These are phyloP conservation scores for Capsicum chinense DNA, from an alignment of 257 asterid species.

Conservation along the genomic window DNA sequence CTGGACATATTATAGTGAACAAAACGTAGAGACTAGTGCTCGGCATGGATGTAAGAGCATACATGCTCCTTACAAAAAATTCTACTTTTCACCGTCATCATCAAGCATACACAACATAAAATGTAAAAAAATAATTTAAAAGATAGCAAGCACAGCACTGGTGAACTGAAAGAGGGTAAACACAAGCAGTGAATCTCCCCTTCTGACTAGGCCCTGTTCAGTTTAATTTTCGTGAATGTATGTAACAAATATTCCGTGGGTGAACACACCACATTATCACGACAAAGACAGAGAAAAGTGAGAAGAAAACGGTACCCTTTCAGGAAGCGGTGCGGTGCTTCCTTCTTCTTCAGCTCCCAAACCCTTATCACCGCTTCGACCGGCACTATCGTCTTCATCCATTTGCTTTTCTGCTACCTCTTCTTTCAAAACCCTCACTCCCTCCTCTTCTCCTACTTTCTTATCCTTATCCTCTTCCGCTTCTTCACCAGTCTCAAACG, in stretches of 20 bases:
- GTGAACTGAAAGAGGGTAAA: background rate
- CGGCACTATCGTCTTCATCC: slow-evolving; percentile 49
- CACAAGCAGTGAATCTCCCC: background rate
- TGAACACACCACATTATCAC: too few species aligned
- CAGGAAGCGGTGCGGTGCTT: slow-evolving; percentile 79
- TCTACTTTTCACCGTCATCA: background rate
- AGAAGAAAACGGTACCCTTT: slow-evolving; percentile 56
- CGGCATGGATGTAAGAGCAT: background rate
- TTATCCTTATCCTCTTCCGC: background rate
- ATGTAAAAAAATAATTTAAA: background rate
- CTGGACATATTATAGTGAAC: background rate
- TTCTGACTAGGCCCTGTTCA: too few species aligned
- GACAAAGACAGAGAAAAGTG: too few species aligned
- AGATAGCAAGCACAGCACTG: background rate
- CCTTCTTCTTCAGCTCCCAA: slow-evolving; percentile 75
- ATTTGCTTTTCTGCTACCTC: slow-evolving; percentile 42
- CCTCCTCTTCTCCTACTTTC: slow-evolving; percentile 22
- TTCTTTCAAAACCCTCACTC: slow-evolving; percentile 36
- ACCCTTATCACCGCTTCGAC: slow-evolving; percentile 62
- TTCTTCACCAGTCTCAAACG: background rate
- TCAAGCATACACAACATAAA: background rate
- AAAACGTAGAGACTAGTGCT: background rate
- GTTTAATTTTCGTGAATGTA: too few species aligned
- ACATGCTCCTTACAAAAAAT: background rate
- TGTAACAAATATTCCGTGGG: too few species aligned